These are phyloP conservation scores for Penicillium alfredii DNA, from an alignment of 495 filamentous ascomycete genomes.

Conservation along the genomic window DNA sequence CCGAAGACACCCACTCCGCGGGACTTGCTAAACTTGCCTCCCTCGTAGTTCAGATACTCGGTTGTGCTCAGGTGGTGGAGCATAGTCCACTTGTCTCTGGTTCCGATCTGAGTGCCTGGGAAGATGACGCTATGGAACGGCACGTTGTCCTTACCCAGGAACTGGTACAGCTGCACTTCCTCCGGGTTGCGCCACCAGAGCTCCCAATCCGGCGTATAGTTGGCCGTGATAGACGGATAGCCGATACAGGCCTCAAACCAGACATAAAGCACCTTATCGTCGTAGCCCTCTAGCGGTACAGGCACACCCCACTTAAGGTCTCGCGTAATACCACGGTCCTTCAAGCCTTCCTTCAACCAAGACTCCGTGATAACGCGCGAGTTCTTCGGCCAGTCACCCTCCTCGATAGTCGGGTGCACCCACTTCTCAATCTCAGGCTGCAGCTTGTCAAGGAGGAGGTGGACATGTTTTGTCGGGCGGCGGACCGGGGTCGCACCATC, in stretches of 20 bases:
- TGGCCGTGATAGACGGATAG: constrained; percentile 91
- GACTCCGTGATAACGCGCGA: constrained; percentile 62
- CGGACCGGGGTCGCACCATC: constrained; percentile 72
- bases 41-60: constrained; percentile 95
- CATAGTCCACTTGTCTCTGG: constrained; percentile 82
- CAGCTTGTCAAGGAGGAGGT: constrained; percentile 73
- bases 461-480: constrained; percentile 66
- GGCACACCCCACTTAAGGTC: constrained; percentile 87
- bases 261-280: constrained; percentile 87
- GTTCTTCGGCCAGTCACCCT: constrained; percentile 74
- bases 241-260: constrained; percentile 99
- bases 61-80: constrained; percentile 84
- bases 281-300: constrained; percentile 58
- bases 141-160: constrained; percentile 98
- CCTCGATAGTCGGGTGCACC: constrained; percentile 51
- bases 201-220: constrained; percentile 88
- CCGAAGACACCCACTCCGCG: constrained; percentile 87
- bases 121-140: constrained; percentile 91
- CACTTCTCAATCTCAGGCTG: constrained; percentile 68
- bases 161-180: constrained; percentile 87
- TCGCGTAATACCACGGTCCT: constrained; percentile 82
- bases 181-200: constrained; percentile 92
- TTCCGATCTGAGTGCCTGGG: constrained; percentile 80
- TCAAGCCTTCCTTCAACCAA: constrained; percentile 78
- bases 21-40: constrained; percentile 93